Evolutionary conservation across 1,139 yeast species (phyloP), one percentile per base, ranked within the genome.

Genomic region (Martiniozyma asiatica): DNA sequence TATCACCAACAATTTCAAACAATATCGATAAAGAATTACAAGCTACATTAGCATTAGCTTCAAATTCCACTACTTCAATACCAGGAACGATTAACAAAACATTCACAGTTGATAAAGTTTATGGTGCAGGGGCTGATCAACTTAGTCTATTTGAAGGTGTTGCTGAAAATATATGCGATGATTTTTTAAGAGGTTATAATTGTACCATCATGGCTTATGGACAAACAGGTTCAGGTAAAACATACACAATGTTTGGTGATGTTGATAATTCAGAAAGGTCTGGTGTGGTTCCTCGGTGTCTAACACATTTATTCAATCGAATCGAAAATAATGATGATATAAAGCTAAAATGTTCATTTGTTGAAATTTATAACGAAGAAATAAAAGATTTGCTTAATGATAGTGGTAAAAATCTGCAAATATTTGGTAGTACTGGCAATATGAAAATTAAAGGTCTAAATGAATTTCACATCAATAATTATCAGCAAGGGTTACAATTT

Each of bases 141-240:
- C 49, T 57, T 28, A 48, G 63, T 7, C 45, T 79, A 4, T 79
- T 74, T 43, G 59, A 67, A 19, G 64, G 66, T 25, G 76, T 73
- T n/a, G 87, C 80, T 0, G 56, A 61, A 11, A 84, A 84, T 1
- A 48, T 79, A 29, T 73, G 77, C 45, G 58, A 63, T 22, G 87
- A 78, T 43, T 76, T 78, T 41, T 50, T 77, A 35, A 61, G 63
- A 40, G 89, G 92, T 8, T 74, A 63, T 45, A 81, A 80, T 44
- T 84, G 85, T 34, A 80, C 94, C 0, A 65, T 84, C 4, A 65
- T 82, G 44, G 93, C 94, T 0, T 82, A 82, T 50, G 94, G 94
- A 8, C 94, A 82, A 54, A 82, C 94, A 0, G 94, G 94, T 8
- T 77, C 93, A 0, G 94, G 94, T 3, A 81, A 81, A 46, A 81